Conservation (phyloP, 345 rosid species). For the Camelina neglecta region DNA sequence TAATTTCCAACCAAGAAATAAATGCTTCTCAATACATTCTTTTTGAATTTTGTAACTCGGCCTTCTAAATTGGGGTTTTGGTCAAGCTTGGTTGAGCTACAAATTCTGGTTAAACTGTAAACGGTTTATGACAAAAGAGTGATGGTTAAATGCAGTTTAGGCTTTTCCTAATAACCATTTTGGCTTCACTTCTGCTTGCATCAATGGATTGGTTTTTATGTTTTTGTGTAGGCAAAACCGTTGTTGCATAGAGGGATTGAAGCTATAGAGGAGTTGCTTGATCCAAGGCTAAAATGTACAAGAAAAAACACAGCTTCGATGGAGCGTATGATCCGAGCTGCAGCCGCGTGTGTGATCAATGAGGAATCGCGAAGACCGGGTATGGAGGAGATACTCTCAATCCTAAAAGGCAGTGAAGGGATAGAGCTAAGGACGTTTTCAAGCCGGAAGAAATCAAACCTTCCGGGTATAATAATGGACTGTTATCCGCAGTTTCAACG, state of each 20-base stretch:
- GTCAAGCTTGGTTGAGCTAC: slow-evolving; percentile 26
- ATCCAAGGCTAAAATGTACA: slow-evolving; percentile 55
- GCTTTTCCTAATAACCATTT: background rate
- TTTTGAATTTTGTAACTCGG: background rate
- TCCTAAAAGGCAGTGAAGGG: slow-evolving; percentile 63
- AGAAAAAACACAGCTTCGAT: slow-evolving; percentile 52
- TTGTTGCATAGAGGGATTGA: slow-evolving; percentile 67
- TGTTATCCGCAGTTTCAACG: slow-evolving; percentile 65
- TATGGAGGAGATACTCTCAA: slow-evolving; percentile 57
- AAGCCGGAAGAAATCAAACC: slow-evolving; percentile 52
- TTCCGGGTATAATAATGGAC: slow-evolving; percentile 66
- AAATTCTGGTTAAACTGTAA: slow-evolving; percentile 7
- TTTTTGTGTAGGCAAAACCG: slow-evolving; percentile 71
- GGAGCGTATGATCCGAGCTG: slow-evolving; percentile 71
- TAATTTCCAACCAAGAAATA: slow-evolving; percentile 28
- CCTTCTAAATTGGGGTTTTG: slow-evolving; percentile 6
- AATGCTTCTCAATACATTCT: background rate
- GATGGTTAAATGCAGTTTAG: slow-evolving; percentile 9
- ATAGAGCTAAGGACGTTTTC: slow-evolving; percentile 43
- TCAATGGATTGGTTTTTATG: background rate
- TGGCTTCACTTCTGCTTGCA: background rate
- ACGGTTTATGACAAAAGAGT: slow-evolving; percentile 1
- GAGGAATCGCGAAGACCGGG: slow-evolving; percentile 80
- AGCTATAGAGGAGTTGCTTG: slow-evolving; percentile 68
- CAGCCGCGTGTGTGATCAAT: slow-evolving; percentile 65